Base-by-base conservation (phyloP, 169 alveolate genomes). In the Cryptosporidium bovis region DNA sequence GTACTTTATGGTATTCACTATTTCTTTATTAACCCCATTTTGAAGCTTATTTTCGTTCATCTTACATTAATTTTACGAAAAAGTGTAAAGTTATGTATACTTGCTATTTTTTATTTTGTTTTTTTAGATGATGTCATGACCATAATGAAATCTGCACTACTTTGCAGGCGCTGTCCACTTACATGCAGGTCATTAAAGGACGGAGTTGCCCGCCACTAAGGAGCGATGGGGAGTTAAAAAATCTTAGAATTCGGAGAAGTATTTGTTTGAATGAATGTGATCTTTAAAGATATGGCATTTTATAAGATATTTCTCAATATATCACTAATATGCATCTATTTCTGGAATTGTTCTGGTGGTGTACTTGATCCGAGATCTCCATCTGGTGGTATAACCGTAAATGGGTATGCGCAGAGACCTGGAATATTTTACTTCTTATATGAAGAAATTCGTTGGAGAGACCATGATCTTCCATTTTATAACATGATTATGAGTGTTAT, bases 381-480 rank as follows among this genome's bases (percentile, higher is more conserved):
- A 13, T 27, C 71, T 40, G 87, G 87, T 7, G 87, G 87, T 0
- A 64, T 77, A 44, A 77, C 71, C 12, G 20, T 77, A 27, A 77
- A 77, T 77, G 87, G 87, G 12, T 77, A 77, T 77, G 16, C 46
- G 3, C 87, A 77, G 48, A 77, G 56, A 60, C 87, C 87, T 56
- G 87, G 87, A 12, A 77, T 77, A 16, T 77, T 77, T 77, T 77
- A 77, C 34, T 77, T 77, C 12, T 51, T 77, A 31, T 33, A 77
- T 24, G 87, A 77, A 64, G 87, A 77, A 31, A 56, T 77, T n/a
- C 69, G 71, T 27, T 77, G 87, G 87, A 77, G 87, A 62, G 87
- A 77, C 34, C 69, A 62, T 36, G 87, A 77, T 40, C 64, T 77
- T 29, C 87, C 87, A 40, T 77, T 77, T 60, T 77, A 60, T 13